Conservation (phyloP, 805 yeast genomes). For the Blastobotrys mokoenaii region DNA sequence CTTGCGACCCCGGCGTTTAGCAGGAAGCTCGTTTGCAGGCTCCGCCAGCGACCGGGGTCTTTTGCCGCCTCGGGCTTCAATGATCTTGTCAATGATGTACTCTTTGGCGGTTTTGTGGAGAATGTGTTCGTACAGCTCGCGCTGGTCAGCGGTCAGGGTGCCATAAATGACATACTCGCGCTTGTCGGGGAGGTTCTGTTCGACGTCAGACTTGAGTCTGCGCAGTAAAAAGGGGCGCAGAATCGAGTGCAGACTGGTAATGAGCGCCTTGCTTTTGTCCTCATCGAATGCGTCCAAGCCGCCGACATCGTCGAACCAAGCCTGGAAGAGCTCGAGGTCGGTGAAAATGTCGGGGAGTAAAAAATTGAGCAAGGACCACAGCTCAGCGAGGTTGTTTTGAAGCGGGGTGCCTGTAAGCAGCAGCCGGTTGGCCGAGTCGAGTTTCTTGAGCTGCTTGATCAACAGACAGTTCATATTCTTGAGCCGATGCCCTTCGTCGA, state of each 20-base stretch:
- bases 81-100: conserved; percentile 22
- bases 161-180: conserved; percentile 80
- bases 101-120: conserved; percentile 33
- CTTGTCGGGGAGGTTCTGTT: conserved; percentile 70
- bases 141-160: conserved; percentile 56
- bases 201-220: conserved; percentile 68
- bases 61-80: conserved; percentile 13
- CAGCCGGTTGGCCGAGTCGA: conserved; percentile 55
- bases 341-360: conserved; percentile 89
- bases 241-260: conserved; percentile 76
- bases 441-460: conserved; percentile 59
- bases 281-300: conserved; percentile 31
- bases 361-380: conserved; percentile 89
- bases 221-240: conserved; percentile 81
- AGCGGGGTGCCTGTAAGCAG: conserved; percentile 93
- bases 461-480: conserved; percentile 76
- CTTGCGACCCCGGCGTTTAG: neutral
- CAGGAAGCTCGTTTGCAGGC: neutral
- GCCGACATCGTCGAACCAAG: conserved; percentile 70
- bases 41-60: neutral
- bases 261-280: conserved; percentile 34
- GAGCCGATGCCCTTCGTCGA: conserved; percentile 92
- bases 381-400: conserved; percentile 81
- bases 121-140: conserved; percentile 45
- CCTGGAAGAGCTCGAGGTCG: conserved; percentile 81